A percentile compares a stretch with the other conserved stretches of the same genome.
Conservation (phyloP, 495 filamentous ascomycete genomes). For the Tuber microsphaerosporum region DNA sequence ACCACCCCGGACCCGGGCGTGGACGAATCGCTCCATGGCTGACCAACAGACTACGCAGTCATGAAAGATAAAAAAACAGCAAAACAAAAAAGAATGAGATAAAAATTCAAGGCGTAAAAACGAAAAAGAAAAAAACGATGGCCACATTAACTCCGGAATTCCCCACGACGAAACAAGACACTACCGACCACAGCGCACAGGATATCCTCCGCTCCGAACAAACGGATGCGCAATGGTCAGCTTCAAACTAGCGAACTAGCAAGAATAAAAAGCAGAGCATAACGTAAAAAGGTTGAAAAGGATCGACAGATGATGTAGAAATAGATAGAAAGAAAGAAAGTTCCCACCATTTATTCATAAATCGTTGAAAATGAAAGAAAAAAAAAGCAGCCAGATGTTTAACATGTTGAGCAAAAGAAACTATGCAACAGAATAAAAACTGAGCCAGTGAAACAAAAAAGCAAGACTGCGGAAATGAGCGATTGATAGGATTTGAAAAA, state of each 20-base stretch:
- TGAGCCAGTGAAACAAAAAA: background rate
- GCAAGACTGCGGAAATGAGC: background rate
- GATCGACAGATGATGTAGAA: background rate
- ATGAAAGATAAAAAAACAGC: background rate
- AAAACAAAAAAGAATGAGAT: background rate
- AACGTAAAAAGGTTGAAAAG: background rate
- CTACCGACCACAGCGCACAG: conserved; percentile 1
- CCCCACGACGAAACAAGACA: conserved; percentile 1
- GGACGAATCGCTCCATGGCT: background rate
- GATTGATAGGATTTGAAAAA: conserved; percentile 1
- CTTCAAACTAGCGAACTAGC: background rate
- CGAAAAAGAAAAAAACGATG: background rate
- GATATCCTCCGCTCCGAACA: background rate
- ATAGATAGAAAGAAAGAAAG: background rate
- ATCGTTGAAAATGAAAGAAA: conserved; percentile 5
- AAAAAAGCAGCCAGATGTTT: background rate
- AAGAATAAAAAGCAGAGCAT: background rate
- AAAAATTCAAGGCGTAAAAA: background rate
- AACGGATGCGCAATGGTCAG: background rate
- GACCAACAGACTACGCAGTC: background rate
- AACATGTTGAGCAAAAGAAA: background rate
- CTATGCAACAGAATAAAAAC: background rate
- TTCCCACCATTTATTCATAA: conserved; percentile 5
- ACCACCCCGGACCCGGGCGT: background rate
- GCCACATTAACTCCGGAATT: conserved; percentile 1